phyloP scores from a whole-genome alignment of 495 filamentous ascomycete species.

The Hamigera avellanea region DNA sequence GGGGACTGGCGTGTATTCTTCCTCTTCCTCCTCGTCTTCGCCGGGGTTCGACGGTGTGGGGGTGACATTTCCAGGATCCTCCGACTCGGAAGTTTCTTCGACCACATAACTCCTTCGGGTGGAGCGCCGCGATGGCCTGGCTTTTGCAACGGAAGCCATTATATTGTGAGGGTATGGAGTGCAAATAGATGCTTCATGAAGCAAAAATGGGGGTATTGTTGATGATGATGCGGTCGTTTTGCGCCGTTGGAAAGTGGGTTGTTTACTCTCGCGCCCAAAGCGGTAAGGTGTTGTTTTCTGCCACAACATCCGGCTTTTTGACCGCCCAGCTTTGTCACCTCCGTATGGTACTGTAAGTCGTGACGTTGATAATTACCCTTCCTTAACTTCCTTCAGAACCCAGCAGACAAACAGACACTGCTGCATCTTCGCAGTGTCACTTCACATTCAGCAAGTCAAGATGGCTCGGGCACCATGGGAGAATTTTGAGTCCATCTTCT shows the following conservation, averaged over 20 bases:
- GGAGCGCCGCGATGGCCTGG: constrained; percentile 63
- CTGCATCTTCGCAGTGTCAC: too few species aligned
- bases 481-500: constrained; percentile 54
- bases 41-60: constrained; percentile 28
- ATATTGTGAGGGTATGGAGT: constrained; percentile 1
- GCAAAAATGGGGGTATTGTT: not conserved
- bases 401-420: too few species aligned
- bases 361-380: too few species aligned
- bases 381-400: too few species aligned
- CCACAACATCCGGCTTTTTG: constrained; percentile 25
- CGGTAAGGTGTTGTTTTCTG: constrained; percentile 26
- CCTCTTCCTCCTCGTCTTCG: constrained; percentile 45
- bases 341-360: constrained; percentile 12
- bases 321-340: constrained; percentile 10
- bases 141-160: constrained; percentile 53
- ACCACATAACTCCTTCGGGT: constrained; percentile 59
- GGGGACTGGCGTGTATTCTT: constrained; percentile 72
- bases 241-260: constrained; percentile 25
- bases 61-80: constrained; percentile 43
- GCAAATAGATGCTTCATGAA: not conserved
- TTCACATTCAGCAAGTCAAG: constrained; percentile 2
- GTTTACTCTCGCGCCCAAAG: constrained; percentile 33
- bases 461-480: constrained; percentile 39
- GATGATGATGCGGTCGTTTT: constrained; percentile 12
- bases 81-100: constrained; percentile 64